Evolutionary conservation across 192 early-diverging fungal genomes (phyloP).

Genomic region (Dispira parvispora): DNA sequence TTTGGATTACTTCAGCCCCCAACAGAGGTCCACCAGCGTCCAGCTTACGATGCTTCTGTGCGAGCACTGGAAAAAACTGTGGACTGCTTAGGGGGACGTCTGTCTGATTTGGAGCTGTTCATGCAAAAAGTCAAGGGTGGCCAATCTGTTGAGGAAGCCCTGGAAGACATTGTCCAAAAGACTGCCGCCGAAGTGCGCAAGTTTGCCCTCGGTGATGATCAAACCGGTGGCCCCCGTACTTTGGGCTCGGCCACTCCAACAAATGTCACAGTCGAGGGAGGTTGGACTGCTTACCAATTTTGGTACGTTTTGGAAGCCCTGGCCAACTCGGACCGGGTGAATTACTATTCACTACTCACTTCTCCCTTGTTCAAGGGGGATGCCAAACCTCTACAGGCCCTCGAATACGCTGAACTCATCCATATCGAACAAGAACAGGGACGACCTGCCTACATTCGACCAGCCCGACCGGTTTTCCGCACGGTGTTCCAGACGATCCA

Average conservation of each 20-base stretch:
- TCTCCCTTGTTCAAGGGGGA: conserved; percentile 74
- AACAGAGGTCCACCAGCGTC: not conserved
- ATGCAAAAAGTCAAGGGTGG: conserved; percentile 78
- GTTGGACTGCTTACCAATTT: conserved; percentile 83
- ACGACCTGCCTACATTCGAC: conserved; percentile 58
- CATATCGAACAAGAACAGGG: conserved; percentile 60
- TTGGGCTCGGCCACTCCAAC: too few relatives aligned
- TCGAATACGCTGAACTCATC: conserved; percentile 87
- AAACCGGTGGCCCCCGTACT: conserved; percentile 18
- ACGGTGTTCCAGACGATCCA: conserved; percentile 64
- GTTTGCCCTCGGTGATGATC: conserved; percentile 57
- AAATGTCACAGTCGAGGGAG: conserved; percentile 16
- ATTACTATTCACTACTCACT: conserved; percentile 71
- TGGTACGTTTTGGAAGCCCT: conserved; percentile 71
- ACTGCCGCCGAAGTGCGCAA: conserved; percentile 79
- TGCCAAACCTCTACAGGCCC: conserved; percentile 55
- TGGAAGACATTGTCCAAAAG: conserved; percentile 65
- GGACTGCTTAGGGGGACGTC: conserved; percentile 65
- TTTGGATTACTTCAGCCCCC: not conserved
- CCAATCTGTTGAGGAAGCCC: conserved; percentile 35
- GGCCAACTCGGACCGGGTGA: conserved; percentile 35
- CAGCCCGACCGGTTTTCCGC: conserved; percentile 69
- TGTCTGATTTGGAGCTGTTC: conserved; percentile 78
- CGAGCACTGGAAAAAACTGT: conserved; percentile 23
- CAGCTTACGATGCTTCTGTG: not conserved